Conservation (phyloP, 2,329 filamentous ascomycete genomes). For the Verticillium dahliae region DNA sequence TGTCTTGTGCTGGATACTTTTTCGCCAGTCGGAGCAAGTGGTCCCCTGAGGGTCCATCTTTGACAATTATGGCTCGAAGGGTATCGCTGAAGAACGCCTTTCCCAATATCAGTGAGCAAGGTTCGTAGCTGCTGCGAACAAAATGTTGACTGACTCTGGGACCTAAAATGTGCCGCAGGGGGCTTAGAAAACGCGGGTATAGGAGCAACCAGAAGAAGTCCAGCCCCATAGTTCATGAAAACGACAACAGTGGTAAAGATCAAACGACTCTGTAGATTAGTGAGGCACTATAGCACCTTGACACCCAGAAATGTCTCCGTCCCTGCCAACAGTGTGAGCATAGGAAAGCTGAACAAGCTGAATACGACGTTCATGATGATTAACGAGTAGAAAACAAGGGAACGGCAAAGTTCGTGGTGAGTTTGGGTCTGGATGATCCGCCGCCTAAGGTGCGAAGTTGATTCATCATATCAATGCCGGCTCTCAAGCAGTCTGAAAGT, state of each 20-base stretch:
- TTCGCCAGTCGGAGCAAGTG: slow-evolving; percentile 17
- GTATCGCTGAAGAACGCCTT: slow-evolving; percentile 10
- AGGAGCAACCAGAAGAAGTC: slow-evolving; percentile 11
- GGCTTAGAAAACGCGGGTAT: slow-evolving; percentile 15
- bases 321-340: slow-evolving; percentile 15
- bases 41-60: slow-evolving; percentile 15
- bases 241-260: slow-evolving; percentile 7
- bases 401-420: not conserved
- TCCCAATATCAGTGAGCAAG: not conserved
- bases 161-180: slow-evolving; percentile 13
- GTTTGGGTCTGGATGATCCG: not conserved
- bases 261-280: slow-evolving; percentile 9
- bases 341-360: slow-evolving; percentile 16
- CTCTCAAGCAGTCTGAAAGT: not conserved
- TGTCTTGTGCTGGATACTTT: slow-evolving; percentile 15
- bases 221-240: slow-evolving; percentile 12
- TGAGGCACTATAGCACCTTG: slow-evolving; percentile 17
- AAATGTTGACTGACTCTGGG: slow-evolving; percentile 5
- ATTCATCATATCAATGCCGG: not conserved
- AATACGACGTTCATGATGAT: slow-evolving; percentile 4
- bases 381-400: not conserved
- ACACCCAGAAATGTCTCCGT: slow-evolving; percentile 19
- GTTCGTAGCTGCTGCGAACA: not conserved
- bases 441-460: not conserved
- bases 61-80: slow-evolving; percentile 13